Evolutionary conservation across 495 filamentous ascomycete species (phyloP), one percentile per base, ranked within the genome.

Genomic region (Aspergillus sclerotioniger): DNA sequence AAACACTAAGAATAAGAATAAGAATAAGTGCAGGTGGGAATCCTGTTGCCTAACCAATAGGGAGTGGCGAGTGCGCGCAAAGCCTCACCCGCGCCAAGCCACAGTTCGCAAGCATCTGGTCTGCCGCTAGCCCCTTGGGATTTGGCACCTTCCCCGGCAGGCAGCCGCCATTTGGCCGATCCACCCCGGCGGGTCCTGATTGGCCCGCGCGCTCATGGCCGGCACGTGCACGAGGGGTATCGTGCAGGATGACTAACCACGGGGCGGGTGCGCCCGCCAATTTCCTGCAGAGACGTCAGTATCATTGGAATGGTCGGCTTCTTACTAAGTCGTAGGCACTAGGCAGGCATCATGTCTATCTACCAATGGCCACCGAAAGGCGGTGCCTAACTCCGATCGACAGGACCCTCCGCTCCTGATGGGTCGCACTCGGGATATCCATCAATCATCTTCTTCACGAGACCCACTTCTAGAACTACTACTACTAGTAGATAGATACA

Each of bases 31-130:
- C 55, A 53, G 51, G 54, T 66, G 69, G 59, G 71, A 79, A 79
- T 78, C 63, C 67, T 77, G 76, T 73, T 79, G 76, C 76, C 76
- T 79, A 76, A 76, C 76, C 76, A 77, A 77, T 76, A 52, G 58
- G 62, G 62, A 61, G 54, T 61, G 63, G 62, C 64, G 60, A 65
- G 57, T 65, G 67, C 49, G 16, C 57, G 62, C 62, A 67, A 63
- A 64, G 65, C 65, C 65, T 64, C 65, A 53, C 28, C 9, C 13
- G 25, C 21, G 63, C 63, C 67, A 64, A 74, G 62, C 62, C 60
- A 59, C 47, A 60, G 37, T n/a, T 50, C 47, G 28, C 25, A 28
- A 50, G 25, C 31, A 31, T 8, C 25, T 19, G 19, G 1, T 47
- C 44, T 17, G 44, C 44, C 44, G 16, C 44, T 47, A 47, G 21